phyloP scores from a whole-genome alignment of 257 asterid genomes.

The Orobanche coerulescens region DNA sequence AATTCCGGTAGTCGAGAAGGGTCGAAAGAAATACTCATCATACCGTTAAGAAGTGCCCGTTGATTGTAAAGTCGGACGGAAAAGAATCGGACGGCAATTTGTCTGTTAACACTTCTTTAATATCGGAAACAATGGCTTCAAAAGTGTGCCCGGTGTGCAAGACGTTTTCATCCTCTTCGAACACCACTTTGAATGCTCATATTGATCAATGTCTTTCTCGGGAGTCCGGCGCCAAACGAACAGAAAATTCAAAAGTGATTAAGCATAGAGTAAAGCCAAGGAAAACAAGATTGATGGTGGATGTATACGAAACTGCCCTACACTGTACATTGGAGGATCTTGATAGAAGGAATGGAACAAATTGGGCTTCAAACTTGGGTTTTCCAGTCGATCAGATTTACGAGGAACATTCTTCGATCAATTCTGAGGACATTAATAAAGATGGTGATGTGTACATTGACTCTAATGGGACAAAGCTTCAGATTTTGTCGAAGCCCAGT shows the following conservation, averaged over 20 bases:
- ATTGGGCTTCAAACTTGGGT: slow-evolving; percentile 50
- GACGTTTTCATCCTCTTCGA: slow-evolving; percentile 80
- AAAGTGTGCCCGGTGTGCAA: slow-evolving; percentile 97
- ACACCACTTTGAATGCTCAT: slow-evolving; percentile 95
- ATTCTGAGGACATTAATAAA: slow-evolving; percentile 33
- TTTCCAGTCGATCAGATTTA: slow-evolving; percentile 33
- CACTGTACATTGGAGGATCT: slow-evolving; percentile 84
- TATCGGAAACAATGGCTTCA: slow-evolving; percentile 72
- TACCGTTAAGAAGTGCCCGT: slow-evolving; percentile 51
- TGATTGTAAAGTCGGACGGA: slow-evolving; percentile 42
- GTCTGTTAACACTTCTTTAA: slow-evolving; percentile 27
- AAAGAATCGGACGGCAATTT: slow-evolving; percentile 37
- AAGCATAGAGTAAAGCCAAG: slow-evolving; percentile 73
- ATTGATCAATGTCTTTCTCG: slow-evolving; percentile 93
- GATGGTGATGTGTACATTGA: slow-evolving; percentile 73
- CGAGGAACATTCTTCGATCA: slow-evolving; percentile 26
- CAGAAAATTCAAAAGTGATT: slow-evolving; percentile 36
- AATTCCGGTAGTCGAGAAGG: slow-evolving; percentile 29
- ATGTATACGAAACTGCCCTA: slow-evolving; percentile 58
- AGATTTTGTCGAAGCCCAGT: slow-evolving; percentile 55
- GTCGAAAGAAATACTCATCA: slow-evolving; percentile 27
- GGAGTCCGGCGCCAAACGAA: slow-evolving; percentile 41
- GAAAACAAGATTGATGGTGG: slow-evolving; percentile 65
- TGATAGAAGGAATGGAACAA: slow-evolving; percentile 78
- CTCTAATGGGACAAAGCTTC: slow-evolving; percentile 74